Evolutionary conservation across 805 yeast genomes (phyloP).

Genomic region (Yarrowia alimentaria): DNA sequence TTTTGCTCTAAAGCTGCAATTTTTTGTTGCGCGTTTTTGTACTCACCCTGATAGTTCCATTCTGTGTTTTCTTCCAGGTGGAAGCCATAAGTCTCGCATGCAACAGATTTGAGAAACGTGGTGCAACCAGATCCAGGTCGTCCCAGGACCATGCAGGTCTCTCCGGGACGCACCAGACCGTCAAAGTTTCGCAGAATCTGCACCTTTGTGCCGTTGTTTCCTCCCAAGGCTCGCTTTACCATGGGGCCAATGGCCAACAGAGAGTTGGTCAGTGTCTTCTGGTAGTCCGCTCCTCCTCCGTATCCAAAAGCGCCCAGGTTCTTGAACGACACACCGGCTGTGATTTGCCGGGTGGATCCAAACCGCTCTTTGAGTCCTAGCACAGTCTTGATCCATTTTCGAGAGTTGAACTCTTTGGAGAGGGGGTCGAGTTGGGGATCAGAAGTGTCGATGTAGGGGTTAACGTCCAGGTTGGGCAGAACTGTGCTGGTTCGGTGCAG

Average conservation of each 20-base stretch:
- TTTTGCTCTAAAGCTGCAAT: background rate
- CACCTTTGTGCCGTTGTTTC: slow-evolving; percentile 38
- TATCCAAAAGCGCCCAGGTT: slow-evolving; percentile 60
- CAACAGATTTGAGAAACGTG: slow-evolving; percentile 56
- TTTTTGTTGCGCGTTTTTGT: no score
- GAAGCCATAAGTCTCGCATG: slow-evolving; percentile 58
- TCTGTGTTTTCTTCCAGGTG: slow-evolving; percentile 46
- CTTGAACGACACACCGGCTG: slow-evolving; percentile 60
- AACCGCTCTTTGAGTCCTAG: slow-evolving; percentile 40
- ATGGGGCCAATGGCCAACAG: slow-evolving; percentile 44
- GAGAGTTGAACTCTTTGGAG: slow-evolving; percentile 53
- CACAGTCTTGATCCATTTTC: slow-evolving; percentile 64
- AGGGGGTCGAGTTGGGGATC: slow-evolving; percentile 59
- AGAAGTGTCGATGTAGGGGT: slow-evolving; percentile 34
- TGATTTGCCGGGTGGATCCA: slow-evolving; percentile 38
- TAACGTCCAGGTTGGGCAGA: slow-evolving; percentile 25
- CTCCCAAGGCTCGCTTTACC: slow-evolving; percentile 32
- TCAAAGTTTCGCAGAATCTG: slow-evolving; percentile 50
- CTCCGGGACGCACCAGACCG: slow-evolving; percentile 60
- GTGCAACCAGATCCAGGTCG: slow-evolving; percentile 78
- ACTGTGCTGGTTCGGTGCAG: background rate
- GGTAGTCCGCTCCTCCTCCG: slow-evolving; percentile 63
- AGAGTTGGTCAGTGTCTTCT: slow-evolving; percentile 54
- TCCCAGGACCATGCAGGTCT: slow-evolving; percentile 69
- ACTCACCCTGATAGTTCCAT: slow-evolving; percentile 44